phyloP scores from a whole-genome alignment of 78 protist genomes.

The Chrysochromulina parva region DNA sequence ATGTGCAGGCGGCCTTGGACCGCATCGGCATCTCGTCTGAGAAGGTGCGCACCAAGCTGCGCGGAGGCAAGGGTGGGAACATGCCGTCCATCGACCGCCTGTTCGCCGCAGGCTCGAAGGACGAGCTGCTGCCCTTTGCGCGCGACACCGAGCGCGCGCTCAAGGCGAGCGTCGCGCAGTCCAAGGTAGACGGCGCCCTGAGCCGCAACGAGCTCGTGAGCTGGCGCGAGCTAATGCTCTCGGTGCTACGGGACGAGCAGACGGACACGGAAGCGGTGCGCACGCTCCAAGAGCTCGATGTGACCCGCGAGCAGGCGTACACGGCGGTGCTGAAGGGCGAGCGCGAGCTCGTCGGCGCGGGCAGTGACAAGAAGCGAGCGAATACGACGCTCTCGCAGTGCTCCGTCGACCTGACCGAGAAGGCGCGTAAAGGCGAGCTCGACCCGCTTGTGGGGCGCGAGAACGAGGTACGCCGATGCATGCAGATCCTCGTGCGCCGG shows the following conservation, averaged over 20 bases:
- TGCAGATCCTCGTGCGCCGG: slow-evolving; percentile 63
- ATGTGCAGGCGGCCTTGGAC: not conserved
- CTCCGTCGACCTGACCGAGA: slow-evolving; percentile 3
- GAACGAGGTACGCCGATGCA: slow-evolving; percentile 53
- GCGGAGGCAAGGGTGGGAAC: too few species aligned
- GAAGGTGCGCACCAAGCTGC: not conserved
- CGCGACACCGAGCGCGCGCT: not conserved
- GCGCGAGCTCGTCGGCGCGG: slow-evolving; percentile 1
- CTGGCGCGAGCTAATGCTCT: not conserved
- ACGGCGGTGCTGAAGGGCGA: not conserved
- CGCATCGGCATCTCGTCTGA: not conserved
- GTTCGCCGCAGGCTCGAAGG: not conserved
- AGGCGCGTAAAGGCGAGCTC: slow-evolving; percentile 44
- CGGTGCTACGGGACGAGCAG: not conserved
- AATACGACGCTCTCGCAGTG: slow-evolving; percentile 20
- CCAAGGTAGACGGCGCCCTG: not conserved
- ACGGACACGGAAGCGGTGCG: not conserved
- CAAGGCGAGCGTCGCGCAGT: not conserved
- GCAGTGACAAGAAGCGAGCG: not conserved
- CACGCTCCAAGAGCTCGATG: not conserved
- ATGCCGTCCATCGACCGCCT: not conserved
- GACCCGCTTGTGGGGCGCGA: slow-evolving; percentile 71
- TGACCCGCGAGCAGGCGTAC: not conserved
- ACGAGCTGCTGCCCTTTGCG: slow-evolving; percentile 11
- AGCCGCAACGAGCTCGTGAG: not conserved